Base-by-base conservation (phyloP, 2,329 filamentous ascomycete genomes). In the Penicillium sp. region DNA sequence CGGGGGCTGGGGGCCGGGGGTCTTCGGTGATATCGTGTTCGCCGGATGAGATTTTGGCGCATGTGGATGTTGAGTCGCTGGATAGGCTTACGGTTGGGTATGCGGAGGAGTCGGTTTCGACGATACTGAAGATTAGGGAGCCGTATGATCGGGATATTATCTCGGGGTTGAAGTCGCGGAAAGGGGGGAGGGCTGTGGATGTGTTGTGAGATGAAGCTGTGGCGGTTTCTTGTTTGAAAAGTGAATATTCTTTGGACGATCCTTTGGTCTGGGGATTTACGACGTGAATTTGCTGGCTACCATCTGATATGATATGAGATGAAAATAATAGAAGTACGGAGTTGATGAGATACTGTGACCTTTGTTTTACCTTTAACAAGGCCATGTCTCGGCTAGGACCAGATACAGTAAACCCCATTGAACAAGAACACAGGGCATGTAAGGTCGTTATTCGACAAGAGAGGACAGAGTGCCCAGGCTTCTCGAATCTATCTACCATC, bases 111-210 rank as follows among this genome's bases (percentile, higher is more conserved):
- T 17, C 48, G 5, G 35, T 37, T 2, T 41, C 55, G 8, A 54
- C 49, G 3, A 54, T 61, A 11, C 8, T 61, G 2, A 58, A 55
- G 47, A 61, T 61, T n/a, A 35, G 47, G n/a, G 55, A 61, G n/a
- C 59, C 59, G 25, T 61, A 61, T 53, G 59, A 61, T 39, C 22
- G 58, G 14, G 55, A 61, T 38, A 51, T 61, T n/a, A 51, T 61
- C 11, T 54, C 59, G 12, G 45, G 43, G 6, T 25, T 61, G 1
- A 61, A 53, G 51, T 55, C 52, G 5, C 31, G 52, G n/a, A 47
- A 53, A 17, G 54, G 39, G 10, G 54, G 54, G 47, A 31, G 43
- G 15, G 43, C 20, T 43, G 39, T 4, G 17, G 39, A 42, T 4
- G 4, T 10, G 17, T 11, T 20, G 41, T 20, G 7, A 2, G 20